These are phyloP conservation scores for Penicillium sp. DNA, from an alignment of 2,329 filamentous ascomycete species.

Conservation along the genomic window DNA sequence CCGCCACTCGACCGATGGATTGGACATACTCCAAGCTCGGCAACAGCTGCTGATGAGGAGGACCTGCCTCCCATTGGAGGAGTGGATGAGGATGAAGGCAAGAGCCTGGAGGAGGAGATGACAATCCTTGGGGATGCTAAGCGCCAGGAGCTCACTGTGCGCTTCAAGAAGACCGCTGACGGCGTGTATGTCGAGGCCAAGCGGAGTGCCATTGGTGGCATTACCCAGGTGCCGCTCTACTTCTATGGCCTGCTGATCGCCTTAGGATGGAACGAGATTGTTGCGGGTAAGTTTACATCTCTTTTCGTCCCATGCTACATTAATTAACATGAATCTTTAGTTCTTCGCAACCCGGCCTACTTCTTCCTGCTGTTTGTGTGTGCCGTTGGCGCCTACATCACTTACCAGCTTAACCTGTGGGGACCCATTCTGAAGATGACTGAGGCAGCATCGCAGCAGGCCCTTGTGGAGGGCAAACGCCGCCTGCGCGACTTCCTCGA, in stretches of 20 bases:
- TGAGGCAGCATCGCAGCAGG: slow-evolving; percentile 84
- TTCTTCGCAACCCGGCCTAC: slow-evolving; percentile 89
- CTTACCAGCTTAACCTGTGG: slow-evolving; percentile 91
- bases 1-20: slow-evolving; percentile 86
- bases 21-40: slow-evolving; percentile 71
- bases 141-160: slow-evolving; percentile 83
- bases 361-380: slow-evolving; percentile 84
- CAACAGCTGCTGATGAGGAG: slow-evolving; percentile 82
- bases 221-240: slow-evolving; percentile 90
- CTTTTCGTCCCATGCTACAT: background rate
- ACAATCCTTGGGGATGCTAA: slow-evolving; percentile 89
- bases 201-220: slow-evolving; percentile 90
- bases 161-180: slow-evolving; percentile 98
- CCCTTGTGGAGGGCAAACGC: slow-evolving; percentile 87
- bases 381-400: slow-evolving; percentile 77
- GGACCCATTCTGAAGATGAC: slow-evolving; percentile 95
- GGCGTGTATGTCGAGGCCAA: slow-evolving; percentile 98
- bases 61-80: slow-evolving; percentile 87
- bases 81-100: slow-evolving; percentile 90
- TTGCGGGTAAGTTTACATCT: slow-evolving; percentile 70
- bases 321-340: slow-evolving; percentile 49
- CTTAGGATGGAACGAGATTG: slow-evolving; percentile 97
- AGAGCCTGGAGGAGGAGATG: slow-evolving; percentile 94
- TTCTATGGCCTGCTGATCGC: slow-evolving; percentile 89
- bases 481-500: slow-evolving; percentile 87